A percentile compares a stretch with the other conserved stretches of the same genome.
phyloP scores from a whole-genome alignment of 306 rosid species.

The Medicago arabica region DNA sequence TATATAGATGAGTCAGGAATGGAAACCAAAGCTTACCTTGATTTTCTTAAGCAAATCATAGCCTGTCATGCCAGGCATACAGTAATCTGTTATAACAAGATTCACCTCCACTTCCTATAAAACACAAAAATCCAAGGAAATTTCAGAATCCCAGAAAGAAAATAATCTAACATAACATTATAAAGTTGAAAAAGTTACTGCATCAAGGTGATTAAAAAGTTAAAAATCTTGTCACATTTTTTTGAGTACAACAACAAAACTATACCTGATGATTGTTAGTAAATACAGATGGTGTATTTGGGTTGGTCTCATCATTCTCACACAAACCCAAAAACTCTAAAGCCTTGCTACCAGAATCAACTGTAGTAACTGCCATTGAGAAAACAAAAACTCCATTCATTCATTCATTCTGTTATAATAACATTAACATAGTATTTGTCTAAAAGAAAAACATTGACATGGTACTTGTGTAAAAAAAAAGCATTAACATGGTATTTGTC shows the following conservation, averaged over 20 bases:
- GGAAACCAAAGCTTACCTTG: slow-evolving; percentile 63
- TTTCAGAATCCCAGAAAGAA: slow-evolving; percentile 40
- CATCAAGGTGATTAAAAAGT: background rate
- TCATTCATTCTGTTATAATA: slow-evolving; percentile 1
- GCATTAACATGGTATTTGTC: too few relatives aligned
- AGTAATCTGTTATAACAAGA: slow-evolving; percentile 90
- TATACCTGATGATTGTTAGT: slow-evolving; percentile 68
- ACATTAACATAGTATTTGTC: background rate
- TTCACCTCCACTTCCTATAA: slow-evolving; percentile 84
- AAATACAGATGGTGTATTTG: slow-evolving; percentile 57
- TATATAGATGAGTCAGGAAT: slow-evolving; percentile 34
- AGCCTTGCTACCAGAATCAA: slow-evolving; percentile 98
- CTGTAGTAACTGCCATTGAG: slow-evolving; percentile 79
- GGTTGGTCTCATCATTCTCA: slow-evolving; percentile 57
- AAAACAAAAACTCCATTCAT: background rate
- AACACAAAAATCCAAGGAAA: slow-evolving; percentile 38
- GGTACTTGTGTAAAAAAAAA: too few relatives aligned
- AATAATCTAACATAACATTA: slow-evolving; percentile 3
- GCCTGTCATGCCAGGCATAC: slow-evolving; percentile 99
- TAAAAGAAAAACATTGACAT: too few relatives aligned
- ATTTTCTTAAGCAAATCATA: slow-evolving; percentile 92
- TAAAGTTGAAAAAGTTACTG: background rate
- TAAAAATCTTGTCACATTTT: slow-evolving; percentile 28
- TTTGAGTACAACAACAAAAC: slow-evolving; percentile 24
- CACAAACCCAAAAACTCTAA: slow-evolving; percentile 81